These are phyloP conservation scores for Kalmusia sp. DNA, from an alignment of 2,329 filamentous ascomycete genomes.

Conservation along the genomic window DNA sequence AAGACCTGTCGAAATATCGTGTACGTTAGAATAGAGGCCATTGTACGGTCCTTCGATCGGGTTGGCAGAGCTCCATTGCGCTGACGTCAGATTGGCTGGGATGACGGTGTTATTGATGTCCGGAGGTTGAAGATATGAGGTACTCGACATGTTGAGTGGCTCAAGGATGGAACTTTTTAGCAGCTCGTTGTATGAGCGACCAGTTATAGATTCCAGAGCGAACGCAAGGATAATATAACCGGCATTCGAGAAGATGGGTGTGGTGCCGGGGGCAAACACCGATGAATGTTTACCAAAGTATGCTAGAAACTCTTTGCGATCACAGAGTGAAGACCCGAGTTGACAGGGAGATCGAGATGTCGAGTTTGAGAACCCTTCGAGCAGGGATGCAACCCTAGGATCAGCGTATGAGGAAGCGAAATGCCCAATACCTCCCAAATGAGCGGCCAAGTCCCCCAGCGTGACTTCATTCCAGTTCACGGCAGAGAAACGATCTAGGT, in stretches of 20 bases:
- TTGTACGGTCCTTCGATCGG: constrained; percentile 20
- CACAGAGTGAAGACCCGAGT: background rate
- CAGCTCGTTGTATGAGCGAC: constrained; percentile 48
- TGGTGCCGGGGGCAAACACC: constrained; percentile 52
- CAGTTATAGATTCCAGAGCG: constrained; percentile 54
- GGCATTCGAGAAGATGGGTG: constrained; percentile 58
- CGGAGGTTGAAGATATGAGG: constrained; percentile 42
- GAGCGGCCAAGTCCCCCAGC: constrained; percentile 35
- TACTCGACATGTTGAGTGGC: constrained; percentile 52
- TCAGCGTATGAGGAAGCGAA: background rate
- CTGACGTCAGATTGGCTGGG: background rate
- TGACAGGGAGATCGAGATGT: background rate
- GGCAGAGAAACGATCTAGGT: constrained; percentile 12
- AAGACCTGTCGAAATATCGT: constrained; percentile 40
- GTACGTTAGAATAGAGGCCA: constrained; percentile 39
- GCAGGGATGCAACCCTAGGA: background rate
- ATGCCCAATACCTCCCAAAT: constrained; percentile 35
- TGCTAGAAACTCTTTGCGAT: constrained; percentile 8
- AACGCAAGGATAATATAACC: constrained; percentile 55
- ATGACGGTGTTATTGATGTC: constrained; percentile 12
- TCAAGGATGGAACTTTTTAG: constrained; percentile 51
- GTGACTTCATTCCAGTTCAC: constrained; percentile 40
- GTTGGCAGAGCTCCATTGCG: too few relatives aligned
- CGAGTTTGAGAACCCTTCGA: background rate
- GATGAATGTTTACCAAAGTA: constrained; percentile 28